Base-by-base conservation (phyloP, 139 green algal genomes). In the Chlorella sp. region DNA sequence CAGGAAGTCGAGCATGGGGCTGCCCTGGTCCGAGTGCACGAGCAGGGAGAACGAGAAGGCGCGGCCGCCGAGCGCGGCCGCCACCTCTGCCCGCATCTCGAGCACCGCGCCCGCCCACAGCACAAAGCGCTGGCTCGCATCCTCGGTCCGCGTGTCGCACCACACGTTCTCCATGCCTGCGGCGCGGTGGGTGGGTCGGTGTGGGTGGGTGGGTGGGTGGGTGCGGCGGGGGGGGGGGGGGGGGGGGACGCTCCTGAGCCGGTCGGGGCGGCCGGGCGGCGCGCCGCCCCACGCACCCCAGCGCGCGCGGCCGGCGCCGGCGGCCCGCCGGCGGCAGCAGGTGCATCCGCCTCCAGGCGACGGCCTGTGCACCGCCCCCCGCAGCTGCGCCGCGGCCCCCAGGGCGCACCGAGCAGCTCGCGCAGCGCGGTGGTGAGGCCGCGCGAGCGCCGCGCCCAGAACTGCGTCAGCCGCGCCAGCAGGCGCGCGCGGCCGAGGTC, bases 111-210 rank as follows among this genome's bases (percentile, higher is more conserved):
- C 91, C 11, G 87, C 90, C 93, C 93, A 97, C 43, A 97, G 83
- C 61, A 97, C 92, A 89, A 97, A 97, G 51, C 91, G 87, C 86
- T 97, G 88, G n/a, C 70, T 86, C 64, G 85, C 88, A 65, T 89
- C 71, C 65, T 91, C 85, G 21, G 79, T 88, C 59, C 84, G 71
- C 1, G 89, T 89, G 75, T 96, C 90, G 68, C 88, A 95, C 88
- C 89, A 94, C 69, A 97, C 92, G 48, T 89, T 84, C 71, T 89
- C 74, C 67, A 96, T 88, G 12, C 90, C 31, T 80, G 77, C 59
- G 96, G 77, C 21, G 87, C 80, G 2, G 77, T 67, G 38, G 84
- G 83, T 40, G 95, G 79, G 42, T 94, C 89, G 56, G 77, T 79
- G 81, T 46, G 50, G 23, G 48, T 35, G 15, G 7, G 21, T 58